phyloP scores from a whole-genome alignment of 1,139 yeast genomes.

The Blastobotrys elegans region DNA sequence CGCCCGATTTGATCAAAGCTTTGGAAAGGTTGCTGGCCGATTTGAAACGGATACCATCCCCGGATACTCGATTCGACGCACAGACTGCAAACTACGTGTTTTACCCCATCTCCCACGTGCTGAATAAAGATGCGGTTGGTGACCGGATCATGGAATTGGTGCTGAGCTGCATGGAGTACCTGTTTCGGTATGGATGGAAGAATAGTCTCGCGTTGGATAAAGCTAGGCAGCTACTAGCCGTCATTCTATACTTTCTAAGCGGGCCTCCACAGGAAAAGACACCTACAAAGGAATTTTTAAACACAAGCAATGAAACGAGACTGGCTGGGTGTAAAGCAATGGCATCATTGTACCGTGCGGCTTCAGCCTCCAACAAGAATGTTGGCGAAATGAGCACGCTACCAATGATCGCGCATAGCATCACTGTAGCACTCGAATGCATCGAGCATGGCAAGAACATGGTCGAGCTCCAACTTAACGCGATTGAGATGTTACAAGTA shows the following conservation, averaged over 20 bases:
- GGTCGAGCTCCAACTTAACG: conserved; percentile 34
- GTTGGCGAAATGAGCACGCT: conserved; percentile 21
- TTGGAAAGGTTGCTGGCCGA: conserved; percentile 22
- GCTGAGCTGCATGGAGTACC: conserved; percentile 38
- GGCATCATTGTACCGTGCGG: conserved; percentile 36
- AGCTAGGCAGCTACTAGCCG: conserved; percentile 47
- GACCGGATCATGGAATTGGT: conserved; percentile 43
- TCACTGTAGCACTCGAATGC: conserved; percentile 42
- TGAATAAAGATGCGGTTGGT: conserved; percentile 40
- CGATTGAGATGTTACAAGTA: conserved; percentile 36
- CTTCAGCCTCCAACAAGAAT: conserved; percentile 18
- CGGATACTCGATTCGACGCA: conserved; percentile 19
- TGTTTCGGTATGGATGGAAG: conserved; percentile 48
- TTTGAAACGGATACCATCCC: conserved; percentile 17
- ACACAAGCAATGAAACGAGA: conserved; percentile 36
- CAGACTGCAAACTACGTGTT: conserved; percentile 59
- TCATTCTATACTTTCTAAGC: conserved; percentile 45
- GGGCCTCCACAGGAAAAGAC: conserved; percentile 32
- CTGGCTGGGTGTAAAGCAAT: conserved; percentile 41
- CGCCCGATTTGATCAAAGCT: conserved; percentile 31
- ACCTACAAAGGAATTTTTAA: conserved; percentile 28
- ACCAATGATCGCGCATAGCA: conserved; percentile 46
- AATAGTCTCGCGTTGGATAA: conserved; percentile 38
- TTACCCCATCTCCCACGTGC: conserved; percentile 51
- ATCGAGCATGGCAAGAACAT: conserved; percentile 21